Conservation (phyloP, 2,329 filamentous ascomycete species). For the Diatrype stigma region DNA sequence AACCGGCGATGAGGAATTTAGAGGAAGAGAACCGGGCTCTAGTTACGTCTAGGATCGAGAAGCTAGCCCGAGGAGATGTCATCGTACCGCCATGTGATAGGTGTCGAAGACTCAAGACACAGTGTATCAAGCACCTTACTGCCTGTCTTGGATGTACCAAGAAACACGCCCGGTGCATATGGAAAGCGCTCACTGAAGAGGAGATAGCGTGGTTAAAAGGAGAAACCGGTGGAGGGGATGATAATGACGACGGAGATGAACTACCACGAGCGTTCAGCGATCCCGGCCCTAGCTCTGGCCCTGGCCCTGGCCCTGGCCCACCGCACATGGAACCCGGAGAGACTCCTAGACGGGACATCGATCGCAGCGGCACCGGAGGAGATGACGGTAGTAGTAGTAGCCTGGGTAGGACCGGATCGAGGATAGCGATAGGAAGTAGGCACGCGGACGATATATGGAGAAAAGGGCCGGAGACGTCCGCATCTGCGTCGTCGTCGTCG, state of each 20-base stretch:
- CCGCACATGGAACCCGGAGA: slow-evolving; percentile 17
- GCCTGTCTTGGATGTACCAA: slow-evolving; percentile 85
- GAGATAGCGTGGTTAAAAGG: slow-evolving; percentile 45
- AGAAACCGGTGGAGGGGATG: slow-evolving; percentile 23
- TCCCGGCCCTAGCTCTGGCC: slow-evolving; percentile 17
- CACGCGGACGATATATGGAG: slow-evolving; percentile 28
- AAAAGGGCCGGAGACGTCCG: slow-evolving; percentile 20
- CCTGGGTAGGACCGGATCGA: slow-evolving; percentile 12
- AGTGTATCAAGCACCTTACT: slow-evolving; percentile 81
- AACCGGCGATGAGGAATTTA: slow-evolving; percentile 23
- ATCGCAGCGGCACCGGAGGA: slow-evolving; percentile 14
- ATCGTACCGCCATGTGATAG: slow-evolving; percentile 82
- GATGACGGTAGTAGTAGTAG: slow-evolving; percentile 18
- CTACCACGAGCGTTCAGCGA: too few relatives aligned
- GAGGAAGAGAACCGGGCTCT: slow-evolving; percentile 42
- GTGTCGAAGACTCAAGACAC: slow-evolving; percentile 73
- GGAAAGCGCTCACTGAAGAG: slow-evolving; percentile 74
- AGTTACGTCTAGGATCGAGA: slow-evolving; percentile 73
- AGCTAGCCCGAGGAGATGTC: slow-evolving; percentile 65
- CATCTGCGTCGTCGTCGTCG: slow-evolving; percentile 2
- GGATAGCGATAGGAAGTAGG: slow-evolving; percentile 24
- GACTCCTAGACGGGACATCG: slow-evolving; percentile 14
- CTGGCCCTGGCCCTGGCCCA: slow-evolving; percentile 15
- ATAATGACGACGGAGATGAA: slow-evolving; percentile 27
- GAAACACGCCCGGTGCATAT: slow-evolving; percentile 84